phyloP scores from a whole-genome alignment of 306 rosid genomes.

The Vigna trinervia region DNA sequence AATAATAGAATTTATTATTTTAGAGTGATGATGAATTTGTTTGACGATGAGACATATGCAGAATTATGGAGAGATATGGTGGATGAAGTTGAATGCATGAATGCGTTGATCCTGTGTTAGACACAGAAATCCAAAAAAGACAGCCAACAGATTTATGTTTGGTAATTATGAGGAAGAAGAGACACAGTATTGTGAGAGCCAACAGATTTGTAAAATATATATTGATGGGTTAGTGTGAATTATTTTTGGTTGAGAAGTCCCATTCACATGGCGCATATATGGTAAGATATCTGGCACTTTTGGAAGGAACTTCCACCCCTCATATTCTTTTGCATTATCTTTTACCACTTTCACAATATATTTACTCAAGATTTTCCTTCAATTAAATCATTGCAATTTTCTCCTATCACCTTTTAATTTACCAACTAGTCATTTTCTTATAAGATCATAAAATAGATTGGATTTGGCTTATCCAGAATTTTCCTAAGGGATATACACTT shows the following conservation, averaged over 20 bases:
- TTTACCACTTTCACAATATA: constrained; percentile 22
- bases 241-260: constrained; percentile 47
- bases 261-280: constrained; percentile 30
- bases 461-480: too few species aligned
- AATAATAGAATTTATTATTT: too few species aligned
- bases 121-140: constrained; percentile 44
- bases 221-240: constrained; percentile 38
- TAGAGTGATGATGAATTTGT: not conserved
- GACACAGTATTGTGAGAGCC: constrained; percentile 41
- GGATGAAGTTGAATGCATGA: constrained; percentile 43
- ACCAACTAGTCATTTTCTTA: too few species aligned
- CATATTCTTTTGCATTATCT: constrained; percentile 39
- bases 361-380: constrained; percentile 1
- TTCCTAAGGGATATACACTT: too few species aligned
- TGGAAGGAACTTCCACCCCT: constrained; percentile 18
- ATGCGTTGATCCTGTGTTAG: constrained; percentile 24
- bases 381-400: not conserved
- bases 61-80: not conserved
- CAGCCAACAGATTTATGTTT: constrained; percentile 56
- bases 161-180: constrained; percentile 33
- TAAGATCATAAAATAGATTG: too few species aligned
- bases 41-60: not conserved
- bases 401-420: not conserved
- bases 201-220: constrained; percentile 47
- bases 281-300: constrained; percentile 24